Base-by-base conservation (phyloP, 768 basidiomycete genomes). In the Lactarius hatsudake region DNA sequence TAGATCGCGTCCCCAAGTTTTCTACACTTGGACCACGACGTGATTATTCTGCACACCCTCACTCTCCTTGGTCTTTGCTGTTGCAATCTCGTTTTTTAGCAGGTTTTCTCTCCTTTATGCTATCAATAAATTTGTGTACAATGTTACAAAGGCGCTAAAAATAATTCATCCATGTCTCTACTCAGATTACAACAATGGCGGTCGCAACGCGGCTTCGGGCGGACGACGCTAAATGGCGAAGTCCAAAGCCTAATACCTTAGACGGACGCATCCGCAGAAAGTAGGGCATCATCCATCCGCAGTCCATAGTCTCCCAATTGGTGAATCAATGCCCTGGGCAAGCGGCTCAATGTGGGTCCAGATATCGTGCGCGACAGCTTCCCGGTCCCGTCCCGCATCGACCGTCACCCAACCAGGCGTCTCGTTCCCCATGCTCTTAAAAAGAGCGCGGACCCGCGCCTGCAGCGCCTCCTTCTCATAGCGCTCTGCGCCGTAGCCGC, bases 381-480 rank as follows among this genome's bases (percentile, higher is more conserved):
- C 82, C 71, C 72, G 76, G 23, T 78, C 79, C 66, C 73, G 76
- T 34, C 86, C 84, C 4, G 88, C 90, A 75, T 91, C 85, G 34
- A 90, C 73, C 5, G 76, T 76, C 2, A 83, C 78, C 89, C 89
- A 90, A 60, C 69, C 70, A 32, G 71, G 72, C 23, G 69, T 71
- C n/a, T 59, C 67, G 32, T 63, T 65, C 0, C 82, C 84, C 62
- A 93, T 84, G 62, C 78, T 77, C 68, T 78, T 74, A 72, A 94
- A 94, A 1, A 85, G 76, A 30, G 79, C 76, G 38, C 88, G 77
- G 32, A 94, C 93, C 51, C 81, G 79, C 53, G 74, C 76, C 75
- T 95, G 93, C 78, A 93, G 81, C 64, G 89, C 89, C 67, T 85
- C 83, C 72, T 83, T 88, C 79, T 97, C 94, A 70, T 96, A 96